Evolutionary conservation across 2,329 filamentous ascomycete genomes (phyloP), one percentile per base, ranked within the genome.

Genomic region (Stachybotrys chartarum): DNA sequence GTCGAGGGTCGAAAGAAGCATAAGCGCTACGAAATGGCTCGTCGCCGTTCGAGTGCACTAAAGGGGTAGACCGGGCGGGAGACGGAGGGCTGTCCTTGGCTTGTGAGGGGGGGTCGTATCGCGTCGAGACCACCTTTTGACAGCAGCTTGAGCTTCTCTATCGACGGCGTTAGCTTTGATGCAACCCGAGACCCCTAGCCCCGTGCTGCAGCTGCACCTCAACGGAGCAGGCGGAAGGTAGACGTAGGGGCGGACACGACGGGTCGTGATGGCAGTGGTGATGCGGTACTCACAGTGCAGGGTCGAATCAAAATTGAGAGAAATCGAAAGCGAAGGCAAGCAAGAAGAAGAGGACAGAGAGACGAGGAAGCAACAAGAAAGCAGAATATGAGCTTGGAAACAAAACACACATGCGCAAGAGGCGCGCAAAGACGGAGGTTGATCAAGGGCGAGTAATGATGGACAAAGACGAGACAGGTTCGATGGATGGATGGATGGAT

Each of bases 351-450:
- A 54, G 54, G 39, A 58, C 32, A 18, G 30, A 18, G 30, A 31
- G 35, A 49, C 10, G 49, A 32, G 11, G 30, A 51, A 24, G 35
- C 44, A 53, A 31, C 35, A 53, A 61, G 58, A 62, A 54, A 57
- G 58, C 60, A 60, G 60, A 56, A 47, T 55, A 62, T 60, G 50
- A 54, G 44, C 56, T 59, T 58, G 51, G 57, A 60, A 62, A 32
- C 17, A 31, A 18, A 18, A n/a, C n/a, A n/a, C 17, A 51, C 17
- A 51, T 30, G 49, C 17, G 17, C 30, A 30, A 30, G 32, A 58
- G 61, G 60, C 45, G 45, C 45, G 45, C 35, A 12, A 39, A 39
- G 35, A 39, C 35, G 35, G 35, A 39, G 35, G 35, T 7, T 16
- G 45, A 7, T 47, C 45, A 47, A 47, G 17, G 45, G 17, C 17